Base-by-base conservation (phyloP, 495 filamentous ascomycete species). In the Aspergillus taichungensis region DNA sequence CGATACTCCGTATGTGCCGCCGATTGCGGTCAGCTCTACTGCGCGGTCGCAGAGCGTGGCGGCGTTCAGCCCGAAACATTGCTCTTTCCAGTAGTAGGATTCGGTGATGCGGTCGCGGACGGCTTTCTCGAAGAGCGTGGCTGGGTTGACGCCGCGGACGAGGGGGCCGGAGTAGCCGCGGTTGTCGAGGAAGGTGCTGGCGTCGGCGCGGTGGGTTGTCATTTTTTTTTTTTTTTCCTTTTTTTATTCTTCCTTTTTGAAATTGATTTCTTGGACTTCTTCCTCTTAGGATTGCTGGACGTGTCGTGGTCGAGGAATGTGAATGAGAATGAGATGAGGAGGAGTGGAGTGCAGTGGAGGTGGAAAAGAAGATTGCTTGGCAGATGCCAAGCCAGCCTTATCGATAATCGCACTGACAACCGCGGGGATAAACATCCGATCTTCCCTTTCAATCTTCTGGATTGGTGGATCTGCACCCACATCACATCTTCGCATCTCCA, bases 51-150 rank as follows among this genome's bases (percentile, higher is more conserved):
- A 84, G 1, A 96, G 74, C 42, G 84, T 95, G 52, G 72, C 87
- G 43, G 88, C 87, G 67, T 97, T 97, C 49, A 98, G 71, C 14
- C 84, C 92, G 69, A 96, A 98, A 60, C 90, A 94, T 63, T 95
- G 90, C 62, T 97, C 94, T 66, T 96, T 95, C 85, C 87, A 98
- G 71, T 95, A 98, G 68, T 94, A 92, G 51, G 79, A 84, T 49
- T 94, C 86, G 45, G 87, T 80, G 63, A 98, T 96, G 56, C 92
- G 88, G 61, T 98, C 91, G 47, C 88, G 84, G 46, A 94, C 87
- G 10, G 87, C 82, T 60, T 90, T 92, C 56, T 96, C 89, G 71
- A 96, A 82, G 32, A 96, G 86, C 6, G 84, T 85, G 6, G 85
- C 82, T 0, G 89, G 89, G 67, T 95, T 95, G 52, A 90, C 78